Evolutionary conservation across 768 basidiomycete genomes (phyloP).

Genomic region (Kwoniella sp.): DNA sequence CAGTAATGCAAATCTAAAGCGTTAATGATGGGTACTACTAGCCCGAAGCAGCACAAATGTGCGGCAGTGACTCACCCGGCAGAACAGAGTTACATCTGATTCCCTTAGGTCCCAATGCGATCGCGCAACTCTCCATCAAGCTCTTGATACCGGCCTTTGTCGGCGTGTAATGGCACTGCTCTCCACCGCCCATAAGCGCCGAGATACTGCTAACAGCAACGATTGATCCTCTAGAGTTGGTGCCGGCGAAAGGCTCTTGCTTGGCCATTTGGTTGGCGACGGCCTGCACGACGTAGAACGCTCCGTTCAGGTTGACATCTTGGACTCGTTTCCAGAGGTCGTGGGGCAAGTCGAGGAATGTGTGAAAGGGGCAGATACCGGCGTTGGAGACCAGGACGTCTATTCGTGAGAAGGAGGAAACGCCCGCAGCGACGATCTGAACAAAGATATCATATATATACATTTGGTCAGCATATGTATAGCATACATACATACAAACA

Average conservation of each 20-base stretch:
- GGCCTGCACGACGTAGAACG: slow-evolving; percentile 66
- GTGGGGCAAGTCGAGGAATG: slow-evolving; percentile 71
- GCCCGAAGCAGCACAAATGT: too few relatives aligned
- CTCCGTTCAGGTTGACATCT: slow-evolving; percentile 73
- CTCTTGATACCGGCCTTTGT: slow-evolving; percentile 78
- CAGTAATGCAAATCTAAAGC: too few relatives aligned
- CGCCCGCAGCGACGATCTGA: slow-evolving; percentile 67
- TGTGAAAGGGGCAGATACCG: slow-evolving; percentile 75
- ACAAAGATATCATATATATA: too few relatives aligned
- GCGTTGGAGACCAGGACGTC: slow-evolving; percentile 65
- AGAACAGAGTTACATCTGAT: slow-evolving; percentile 65
- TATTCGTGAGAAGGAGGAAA: slow-evolving; percentile 67
- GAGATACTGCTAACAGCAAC: slow-evolving; percentile 78
- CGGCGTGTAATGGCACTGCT: slow-evolving; percentile 77
- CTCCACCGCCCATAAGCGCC: slow-evolving; percentile 73
- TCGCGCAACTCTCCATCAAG: slow-evolving; percentile 77
- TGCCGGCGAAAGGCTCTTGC: slow-evolving; percentile 62
- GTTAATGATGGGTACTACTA: too few relatives aligned
- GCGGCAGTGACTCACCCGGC: slow-evolving; percentile 61
- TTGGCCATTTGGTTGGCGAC: slow-evolving; percentile 73
- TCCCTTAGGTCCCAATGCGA: slow-evolving; percentile 73
- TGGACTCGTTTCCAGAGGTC: slow-evolving; percentile 68
- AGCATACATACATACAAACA: background rate
- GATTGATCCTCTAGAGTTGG: slow-evolving; percentile 61
- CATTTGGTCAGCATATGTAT: background rate